Conservation (phyloP, 371 early-diverging fungal species). For the Saksenaea vasiformis region DNA sequence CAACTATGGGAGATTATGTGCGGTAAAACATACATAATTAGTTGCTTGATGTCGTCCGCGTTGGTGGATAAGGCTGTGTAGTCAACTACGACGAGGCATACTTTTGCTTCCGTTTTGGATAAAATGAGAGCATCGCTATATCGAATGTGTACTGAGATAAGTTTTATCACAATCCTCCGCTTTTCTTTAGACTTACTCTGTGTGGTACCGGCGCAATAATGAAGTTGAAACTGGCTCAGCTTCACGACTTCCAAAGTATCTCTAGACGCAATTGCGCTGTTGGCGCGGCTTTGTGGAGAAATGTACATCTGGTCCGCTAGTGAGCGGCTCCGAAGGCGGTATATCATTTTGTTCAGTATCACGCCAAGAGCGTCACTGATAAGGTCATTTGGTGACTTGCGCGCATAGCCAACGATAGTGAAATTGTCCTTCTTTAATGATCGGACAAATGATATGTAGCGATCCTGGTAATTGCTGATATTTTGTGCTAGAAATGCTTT, state of each 20-base stretch:
- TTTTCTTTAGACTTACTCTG: slow-evolving; percentile 3
- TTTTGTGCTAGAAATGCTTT: slow-evolving; percentile 1
- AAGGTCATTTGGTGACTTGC: slow-evolving; percentile 2
- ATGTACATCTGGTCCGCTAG: slow-evolving; percentile 1
- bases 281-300: background rate
- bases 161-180: slow-evolving; percentile 1
- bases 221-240: slow-evolving; percentile 3
- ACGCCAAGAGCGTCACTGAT: background rate
- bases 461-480: slow-evolving; percentile 5
- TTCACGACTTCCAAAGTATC: background rate
- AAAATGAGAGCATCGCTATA: slow-evolving; percentile 6
- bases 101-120: background rate
- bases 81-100: slow-evolving; percentile 28
- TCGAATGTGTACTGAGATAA: background rate
- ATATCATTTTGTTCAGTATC: slow-evolving; percentile 4
- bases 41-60: slow-evolving; percentile 22
- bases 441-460: background rate
- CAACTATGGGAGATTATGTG: background rate
- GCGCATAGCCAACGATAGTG: slow-evolving; percentile 1
- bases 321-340: background rate
- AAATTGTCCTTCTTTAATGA: background rate
- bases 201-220: background rate
- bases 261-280: slow-evolving; percentile 1
- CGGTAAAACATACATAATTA: background rate
- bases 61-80: slow-evolving; percentile 29